These are phyloP conservation scores for Hemisphaericaspora subhashii DNA, from an alignment of 1,139 yeast genomes.

Conservation along the genomic window DNA sequence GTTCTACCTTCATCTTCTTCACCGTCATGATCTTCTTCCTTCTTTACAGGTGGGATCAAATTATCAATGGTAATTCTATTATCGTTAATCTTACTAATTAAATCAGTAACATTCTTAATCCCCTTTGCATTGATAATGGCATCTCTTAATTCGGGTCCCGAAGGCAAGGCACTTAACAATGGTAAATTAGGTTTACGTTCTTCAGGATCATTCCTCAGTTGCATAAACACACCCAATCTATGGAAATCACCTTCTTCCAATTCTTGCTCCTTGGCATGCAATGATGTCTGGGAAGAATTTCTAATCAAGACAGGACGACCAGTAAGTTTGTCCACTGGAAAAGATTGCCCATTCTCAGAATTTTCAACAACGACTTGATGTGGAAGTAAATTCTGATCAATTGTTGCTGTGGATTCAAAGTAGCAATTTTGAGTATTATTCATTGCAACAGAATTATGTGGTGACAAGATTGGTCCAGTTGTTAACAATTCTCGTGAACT, in stretches of 20 bases:
- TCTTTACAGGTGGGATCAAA: slow-evolving; percentile 22
- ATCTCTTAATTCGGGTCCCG: slow-evolving; percentile 74
- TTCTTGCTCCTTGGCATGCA: slow-evolving; percentile 73
- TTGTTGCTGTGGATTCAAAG: slow-evolving; percentile 16
- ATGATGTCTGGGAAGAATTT: slow-evolving; percentile 63
- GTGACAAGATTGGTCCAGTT: slow-evolving; percentile 57
- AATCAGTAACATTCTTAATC: slow-evolving; percentile 66
- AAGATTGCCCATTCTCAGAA: slow-evolving; percentile 51
- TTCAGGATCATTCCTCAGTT: slow-evolving; percentile 46
- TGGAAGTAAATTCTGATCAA: slow-evolving; percentile 46
- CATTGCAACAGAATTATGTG: slow-evolving; percentile 18
- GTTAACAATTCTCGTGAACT: slow-evolving; percentile 52
- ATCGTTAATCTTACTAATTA: slow-evolving; percentile 63
- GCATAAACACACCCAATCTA: slow-evolving; percentile 75
- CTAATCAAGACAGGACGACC: slow-evolving; percentile 71
- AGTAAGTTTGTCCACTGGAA: slow-evolving; percentile 65
- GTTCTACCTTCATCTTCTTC: slow-evolving; percentile 16
- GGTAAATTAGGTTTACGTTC: slow-evolving; percentile 26
- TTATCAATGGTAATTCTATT: slow-evolving; percentile 55
- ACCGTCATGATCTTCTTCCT: slow-evolving; percentile 6
- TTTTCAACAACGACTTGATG: slow-evolving; percentile 69
- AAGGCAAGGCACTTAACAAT: slow-evolving; percentile 52
- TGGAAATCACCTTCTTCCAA: slow-evolving; percentile 92
- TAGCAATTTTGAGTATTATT: slow-evolving; percentile 17
- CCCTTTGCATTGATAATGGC: slow-evolving; percentile 74